Conservation (phyloP, 1,284 basidiomycete genomes). For the Wallemia hederae region DNA sequence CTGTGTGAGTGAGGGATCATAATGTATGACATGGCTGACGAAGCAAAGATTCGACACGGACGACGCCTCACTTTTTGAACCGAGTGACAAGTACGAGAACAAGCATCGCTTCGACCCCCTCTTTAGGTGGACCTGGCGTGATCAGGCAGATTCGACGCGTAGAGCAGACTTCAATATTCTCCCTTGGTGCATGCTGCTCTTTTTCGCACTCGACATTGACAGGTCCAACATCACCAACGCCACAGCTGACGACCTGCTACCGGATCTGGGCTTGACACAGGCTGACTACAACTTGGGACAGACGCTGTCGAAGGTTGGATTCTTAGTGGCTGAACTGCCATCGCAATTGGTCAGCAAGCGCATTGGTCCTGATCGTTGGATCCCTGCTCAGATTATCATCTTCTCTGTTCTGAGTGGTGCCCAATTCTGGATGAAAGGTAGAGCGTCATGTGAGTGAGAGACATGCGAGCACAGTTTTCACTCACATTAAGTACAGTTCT, state of each 20-base stretch:
- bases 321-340: slow-evolving; percentile 27
- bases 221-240: slow-evolving; percentile 29
- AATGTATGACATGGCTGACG: too few relatives aligned
- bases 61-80: not conserved
- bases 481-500: too few relatives aligned
- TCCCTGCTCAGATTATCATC: slow-evolving; percentile 25
- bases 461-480: too few relatives aligned
- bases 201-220: slow-evolving; percentile 3
- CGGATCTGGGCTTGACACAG: slow-evolving; percentile 29
- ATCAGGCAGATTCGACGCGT: not conserved
- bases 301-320: slow-evolving; percentile 26
- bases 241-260: slow-evolving; percentile 35
- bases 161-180: not conserved
- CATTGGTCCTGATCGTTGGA: slow-evolving; percentile 20
- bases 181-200: not conserved
- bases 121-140: not conserved
- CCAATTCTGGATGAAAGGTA: slow-evolving; percentile 33
- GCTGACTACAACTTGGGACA: slow-evolving; percentile 38
- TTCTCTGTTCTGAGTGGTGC: slow-evolving; percentile 21
- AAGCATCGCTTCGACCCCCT: not conserved
- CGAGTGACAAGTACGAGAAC: not conserved
- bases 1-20: too few relatives aligned
- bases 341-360: not conserved
- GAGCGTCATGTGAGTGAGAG: too few relatives aligned
- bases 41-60: not conserved